Evolutionary conservation across 306 rosid genomes (phyloP).

Genomic region (Castanea crenata): DNA sequence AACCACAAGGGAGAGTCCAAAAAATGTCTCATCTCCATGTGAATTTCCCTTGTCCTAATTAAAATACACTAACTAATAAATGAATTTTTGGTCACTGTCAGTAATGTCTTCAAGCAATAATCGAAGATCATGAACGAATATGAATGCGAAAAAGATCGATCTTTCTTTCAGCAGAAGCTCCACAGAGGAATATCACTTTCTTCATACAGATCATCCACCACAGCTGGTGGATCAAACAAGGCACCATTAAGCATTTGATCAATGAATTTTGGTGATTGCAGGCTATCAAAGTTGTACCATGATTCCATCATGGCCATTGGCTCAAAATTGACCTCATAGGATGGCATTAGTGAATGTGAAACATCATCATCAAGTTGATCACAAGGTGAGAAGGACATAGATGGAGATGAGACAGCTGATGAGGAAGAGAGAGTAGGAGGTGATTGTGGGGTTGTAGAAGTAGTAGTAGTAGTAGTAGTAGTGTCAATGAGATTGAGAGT

Average conservation of each 20-base stretch:
- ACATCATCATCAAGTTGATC: conserved; percentile 51
- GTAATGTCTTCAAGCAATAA: conserved; percentile 35
- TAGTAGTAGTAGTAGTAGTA: conserved; percentile 26
- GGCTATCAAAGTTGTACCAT: conserved; percentile 55
- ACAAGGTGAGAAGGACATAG: conserved; percentile 38
- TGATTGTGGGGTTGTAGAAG: conserved; percentile 27
- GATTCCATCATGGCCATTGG: conserved; percentile 53
- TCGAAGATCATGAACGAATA: conserved; percentile 39
- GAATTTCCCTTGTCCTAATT: conserved; percentile 32
- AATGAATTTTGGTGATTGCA: conserved; percentile 52
- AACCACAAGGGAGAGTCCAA: conserved; percentile 42
- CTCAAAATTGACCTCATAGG: conserved; percentile 29
- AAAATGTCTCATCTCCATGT: conserved; percentile 36
- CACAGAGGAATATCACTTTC: conserved; percentile 80
- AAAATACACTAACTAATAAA: conserved; percentile 7
- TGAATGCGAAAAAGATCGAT: conserved; percentile 21
- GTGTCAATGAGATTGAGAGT: conserved; percentile 25
- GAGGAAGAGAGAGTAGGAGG: conserved; percentile 43
- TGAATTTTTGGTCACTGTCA: conserved; percentile 40
- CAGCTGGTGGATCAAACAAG: conserved; percentile 52
- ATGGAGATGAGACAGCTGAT: conserved; percentile 50
- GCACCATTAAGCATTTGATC: conserved; percentile 65
- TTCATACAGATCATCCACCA: conserved; percentile 58
- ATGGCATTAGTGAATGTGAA: conserved; percentile 34
- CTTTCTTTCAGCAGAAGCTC: conserved; percentile 68